Percentiles rank a stretch among this genome's conserved stretches.
These are phyloP conservation scores for Fusarium tuaranense DNA, from an alignment of 2,329 filamentous ascomycete species.

Conservation along the genomic window DNA sequence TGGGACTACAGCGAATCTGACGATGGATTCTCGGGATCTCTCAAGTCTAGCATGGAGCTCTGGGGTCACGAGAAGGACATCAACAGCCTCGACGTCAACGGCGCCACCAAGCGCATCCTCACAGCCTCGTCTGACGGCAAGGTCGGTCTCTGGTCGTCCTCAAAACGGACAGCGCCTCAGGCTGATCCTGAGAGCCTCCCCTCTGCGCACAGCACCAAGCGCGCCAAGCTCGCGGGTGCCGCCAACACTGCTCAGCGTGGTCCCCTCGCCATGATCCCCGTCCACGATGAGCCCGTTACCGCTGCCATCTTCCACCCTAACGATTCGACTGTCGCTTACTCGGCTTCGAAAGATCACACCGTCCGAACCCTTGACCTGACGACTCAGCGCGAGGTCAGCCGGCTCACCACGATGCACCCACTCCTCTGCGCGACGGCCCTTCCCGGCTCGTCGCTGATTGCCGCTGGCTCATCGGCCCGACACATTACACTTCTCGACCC, in stretches of 20 bases:
- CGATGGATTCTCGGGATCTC: slow-evolving; percentile 68
- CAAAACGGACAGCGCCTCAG: slow-evolving; percentile 79
- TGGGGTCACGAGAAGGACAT: slow-evolving; percentile 84
- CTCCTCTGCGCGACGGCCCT: slow-evolving; percentile 84
- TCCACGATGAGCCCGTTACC: slow-evolving; percentile 80
- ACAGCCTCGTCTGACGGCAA: slow-evolving; percentile 87
- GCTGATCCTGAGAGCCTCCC: slow-evolving; percentile 78
- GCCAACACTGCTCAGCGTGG: slow-evolving; percentile 76
- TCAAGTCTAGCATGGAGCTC: slow-evolving; percentile 82
- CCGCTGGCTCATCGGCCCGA: slow-evolving; percentile 83
- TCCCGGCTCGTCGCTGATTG: slow-evolving; percentile 70
- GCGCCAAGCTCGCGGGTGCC: slow-evolving; percentile 72
- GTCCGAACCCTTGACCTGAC: slow-evolving; percentile 92
- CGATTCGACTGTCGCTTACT: slow-evolving; percentile 91
- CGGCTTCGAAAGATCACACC: slow-evolving; percentile 89
- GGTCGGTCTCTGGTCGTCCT: slow-evolving; percentile 90
- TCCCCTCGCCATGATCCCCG: slow-evolving; percentile 77
- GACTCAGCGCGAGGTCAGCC: slow-evolving; percentile 82
- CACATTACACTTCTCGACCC: slow-evolving; percentile 96
- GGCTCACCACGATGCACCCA: slow-evolving; percentile 84
- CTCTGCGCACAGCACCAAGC: slow-evolving; percentile 76
- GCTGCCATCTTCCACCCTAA: slow-evolving; percentile 86
- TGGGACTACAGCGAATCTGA: slow-evolving; percentile 86
- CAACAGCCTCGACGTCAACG: slow-evolving; percentile 80
- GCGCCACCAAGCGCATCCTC: slow-evolving; percentile 80